Percentiles rank a stretch among this genome's conserved stretches.
These are phyloP conservation scores for Diutina siamensis DNA, from an alignment of 1,139 yeast species.

Conservation along the genomic window DNA sequence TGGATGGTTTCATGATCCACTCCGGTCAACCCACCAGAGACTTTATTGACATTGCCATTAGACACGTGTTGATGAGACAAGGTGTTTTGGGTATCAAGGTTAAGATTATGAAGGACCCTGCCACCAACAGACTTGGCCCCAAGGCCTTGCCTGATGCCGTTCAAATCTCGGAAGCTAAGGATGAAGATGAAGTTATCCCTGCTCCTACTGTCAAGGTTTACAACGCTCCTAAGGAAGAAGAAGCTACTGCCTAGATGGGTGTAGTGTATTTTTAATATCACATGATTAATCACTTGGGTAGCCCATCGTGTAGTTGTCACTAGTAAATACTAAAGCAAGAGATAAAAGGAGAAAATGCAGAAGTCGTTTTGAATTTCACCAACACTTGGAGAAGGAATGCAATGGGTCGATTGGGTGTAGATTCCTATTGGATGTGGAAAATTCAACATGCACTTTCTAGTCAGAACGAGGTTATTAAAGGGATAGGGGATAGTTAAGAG, in stretches of 20 bases:
- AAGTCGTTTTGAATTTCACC: too few relatives aligned
- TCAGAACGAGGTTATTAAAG: too few relatives aligned
- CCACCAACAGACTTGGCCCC: slow-evolving; percentile 83
- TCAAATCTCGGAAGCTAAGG: slow-evolving; percentile 93
- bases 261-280: not conserved
- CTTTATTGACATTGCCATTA: slow-evolving; percentile 96
- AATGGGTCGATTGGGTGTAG: too few relatives aligned
- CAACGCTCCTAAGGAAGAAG: slow-evolving; percentile 20
- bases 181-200: slow-evolving; percentile 69
- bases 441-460: too few relatives aligned
- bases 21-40: slow-evolving; percentile 99
- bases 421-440: too few relatives aligned
- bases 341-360: too few relatives aligned
- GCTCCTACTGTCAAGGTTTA: slow-evolving; percentile 79
- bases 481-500: too few relatives aligned
- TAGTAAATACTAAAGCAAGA: too few relatives aligned
- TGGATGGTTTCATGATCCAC: slow-evolving; percentile 99
- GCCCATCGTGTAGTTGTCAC: too few relatives aligned
- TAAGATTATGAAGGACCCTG: slow-evolving; percentile 99
- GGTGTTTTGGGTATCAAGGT: slow-evolving; percentile 99
- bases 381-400: too few relatives aligned
- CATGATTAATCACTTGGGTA: too few relatives aligned
- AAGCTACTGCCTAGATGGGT: not conserved
- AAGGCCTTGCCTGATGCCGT: slow-evolving; percentile 93
- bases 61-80: slow-evolving; percentile 99